Evolutionary conservation across 768 basidiomycete species (phyloP).

Genomic region (Tylopilus rubrobrunneus): DNA sequence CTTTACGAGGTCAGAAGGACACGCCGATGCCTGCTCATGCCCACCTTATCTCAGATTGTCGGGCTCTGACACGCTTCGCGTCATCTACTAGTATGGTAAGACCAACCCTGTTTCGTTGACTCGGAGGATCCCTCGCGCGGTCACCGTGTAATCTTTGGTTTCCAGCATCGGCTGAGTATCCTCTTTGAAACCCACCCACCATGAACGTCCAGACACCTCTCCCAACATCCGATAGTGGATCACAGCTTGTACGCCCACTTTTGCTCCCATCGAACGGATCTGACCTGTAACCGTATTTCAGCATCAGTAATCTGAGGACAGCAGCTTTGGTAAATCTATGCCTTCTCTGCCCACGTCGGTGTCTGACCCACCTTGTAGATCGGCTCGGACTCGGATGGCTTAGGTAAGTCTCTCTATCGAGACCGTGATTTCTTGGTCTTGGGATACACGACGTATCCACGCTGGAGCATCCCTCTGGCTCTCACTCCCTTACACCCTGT

Average conservation of each 20-base stretch:
- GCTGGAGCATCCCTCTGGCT: neutral
- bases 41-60: too few relatives aligned
- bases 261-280: neutral
- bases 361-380: conserved; percentile 35
- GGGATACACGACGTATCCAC: neutral
- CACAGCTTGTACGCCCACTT: conserved; percentile 64
- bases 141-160: conserved; percentile 8
- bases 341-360: neutral
- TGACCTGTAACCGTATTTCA: conserved; percentile 25
- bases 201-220: conserved; percentile 53
- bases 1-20: too few relatives aligned
- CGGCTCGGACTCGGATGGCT: conserved; percentile 79
- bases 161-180: neutral
- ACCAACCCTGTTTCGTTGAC: too few relatives aligned
- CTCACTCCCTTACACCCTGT: too few relatives aligned
- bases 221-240: conserved; percentile 61
- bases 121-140: neutral
- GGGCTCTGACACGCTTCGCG: too few relatives aligned
- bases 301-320: conserved; percentile 81
- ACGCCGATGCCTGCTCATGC: too few relatives aligned
- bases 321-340: conserved; percentile 57
- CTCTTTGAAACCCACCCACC: conserved; percentile 1
- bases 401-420: conserved; percentile 46
- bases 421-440: neutral
- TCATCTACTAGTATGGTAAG: too few relatives aligned